Conservation (phyloP, 148 eudicot species). For the Camellia lanceoleosa region DNA sequence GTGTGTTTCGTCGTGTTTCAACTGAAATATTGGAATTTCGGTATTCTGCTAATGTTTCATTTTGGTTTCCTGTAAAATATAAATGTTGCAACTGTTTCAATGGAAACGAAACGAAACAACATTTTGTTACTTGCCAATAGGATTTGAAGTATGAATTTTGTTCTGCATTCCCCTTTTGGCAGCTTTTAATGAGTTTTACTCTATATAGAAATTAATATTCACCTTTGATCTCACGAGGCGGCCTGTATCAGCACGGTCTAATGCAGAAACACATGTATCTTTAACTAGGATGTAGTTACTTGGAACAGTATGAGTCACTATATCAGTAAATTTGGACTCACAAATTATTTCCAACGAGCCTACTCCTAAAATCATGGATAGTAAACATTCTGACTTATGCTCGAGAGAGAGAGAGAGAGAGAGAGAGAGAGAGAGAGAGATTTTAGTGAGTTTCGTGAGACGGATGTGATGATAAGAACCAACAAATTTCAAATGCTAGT, state of each 20-base stretch:
- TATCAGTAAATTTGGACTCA: neutral
- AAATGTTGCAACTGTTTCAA: too few relatives aligned
- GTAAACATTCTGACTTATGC: neutral
- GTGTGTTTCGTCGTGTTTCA: too few relatives aligned
- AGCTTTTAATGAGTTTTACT: too few relatives aligned
- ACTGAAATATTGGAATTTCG: too few relatives aligned
- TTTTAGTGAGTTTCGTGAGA: neutral
- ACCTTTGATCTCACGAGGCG: neutral
- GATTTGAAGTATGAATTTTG: too few relatives aligned
- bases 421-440: neutral
- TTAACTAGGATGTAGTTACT: neutral
- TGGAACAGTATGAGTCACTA: neutral
- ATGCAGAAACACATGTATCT: neutral
- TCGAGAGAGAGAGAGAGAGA: neutral
- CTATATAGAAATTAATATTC: too few relatives aligned
- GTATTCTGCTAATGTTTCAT: too few relatives aligned
- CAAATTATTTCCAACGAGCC: neutral
- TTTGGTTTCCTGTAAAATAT: too few relatives aligned
- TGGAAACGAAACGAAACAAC: too few relatives aligned
- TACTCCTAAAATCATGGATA: neutral
- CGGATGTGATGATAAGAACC: neutral
- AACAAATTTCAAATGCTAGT: neutral
- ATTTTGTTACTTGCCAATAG: too few relatives aligned
- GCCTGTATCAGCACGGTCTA: neutral
- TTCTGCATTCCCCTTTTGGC: too few relatives aligned